Base-by-base conservation (phyloP, 2,329 filamentous ascomycete genomes). In the Lasiodiplodia sp. region DNA sequence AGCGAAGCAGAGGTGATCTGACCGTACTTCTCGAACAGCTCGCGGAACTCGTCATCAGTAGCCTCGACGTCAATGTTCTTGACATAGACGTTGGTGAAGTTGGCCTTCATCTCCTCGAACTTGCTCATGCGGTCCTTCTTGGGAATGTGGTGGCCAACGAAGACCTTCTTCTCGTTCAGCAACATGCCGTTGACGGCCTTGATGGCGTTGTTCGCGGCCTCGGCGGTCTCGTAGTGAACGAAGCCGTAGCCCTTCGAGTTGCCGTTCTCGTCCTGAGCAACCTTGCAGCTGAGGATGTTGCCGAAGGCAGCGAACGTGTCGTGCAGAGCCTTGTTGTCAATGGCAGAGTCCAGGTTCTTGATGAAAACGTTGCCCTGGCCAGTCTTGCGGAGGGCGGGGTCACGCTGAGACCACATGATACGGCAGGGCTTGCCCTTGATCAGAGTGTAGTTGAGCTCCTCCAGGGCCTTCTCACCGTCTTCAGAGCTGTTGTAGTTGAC, bases 51-150 rank as follows among this genome's bases (percentile, higher is more conserved):
- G 10, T 98, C 94, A 71, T 99, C 96, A 69, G 89, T 91, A 72
- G 91, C 92, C 60, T 97, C 95, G 44, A 85, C 78, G 76, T 90
- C 89, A 75, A 99, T 91, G 86, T 99, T 99, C 91, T 99, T 99
- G 86, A 99, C 93, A 85, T 99, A 99, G 83, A 99, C 91, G 83
- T 99, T 99, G 87, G 96, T 99, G 88, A 96, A 99, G 88, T 99
- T 99, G 83, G 96, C 96, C 91, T 99, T 99, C 95, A 99, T 99
- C 88, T 99, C 96, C 87, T 99, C 96, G 76, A 98, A 98, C 87
- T 99, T 99, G 93, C 93, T 97, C 89, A 98, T 96, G 77, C 96
- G 95, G 80, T 99, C 96, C 89, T 98, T 98, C 92, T 98, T 98
- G 82, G 96, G 94, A 78, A 99, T 98, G 85, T 99, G 96, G 85